phyloP scores from a whole-genome alignment of 2,329 filamentous ascomycete genomes.

The Monilinia fructigena region DNA sequence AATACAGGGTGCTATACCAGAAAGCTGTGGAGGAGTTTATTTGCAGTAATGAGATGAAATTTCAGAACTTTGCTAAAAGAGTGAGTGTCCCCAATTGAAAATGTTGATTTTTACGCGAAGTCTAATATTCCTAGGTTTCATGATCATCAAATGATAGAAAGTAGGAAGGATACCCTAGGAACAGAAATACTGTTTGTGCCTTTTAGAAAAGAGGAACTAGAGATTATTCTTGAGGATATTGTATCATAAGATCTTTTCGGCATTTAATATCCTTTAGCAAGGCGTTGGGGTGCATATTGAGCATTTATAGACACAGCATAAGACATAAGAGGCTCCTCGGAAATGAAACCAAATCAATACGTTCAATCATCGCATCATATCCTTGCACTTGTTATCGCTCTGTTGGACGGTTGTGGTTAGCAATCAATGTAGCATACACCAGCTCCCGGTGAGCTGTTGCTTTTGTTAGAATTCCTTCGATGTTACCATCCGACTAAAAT shows the following conservation, averaged over 20 bases:
- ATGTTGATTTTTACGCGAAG: slow-evolving; percentile 32
- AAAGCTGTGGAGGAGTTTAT: slow-evolving; percentile 97
- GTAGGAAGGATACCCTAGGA: slow-evolving; percentile 78
- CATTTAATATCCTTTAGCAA: slow-evolving; percentile 24
- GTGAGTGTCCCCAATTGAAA: slow-evolving; percentile 47
- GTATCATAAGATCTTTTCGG: slow-evolving; percentile 14
- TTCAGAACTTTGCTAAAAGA: slow-evolving; percentile 94
- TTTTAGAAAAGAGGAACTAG: slow-evolving; percentile 83
- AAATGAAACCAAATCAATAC: background rate
- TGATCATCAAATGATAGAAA: slow-evolving; percentile 96
- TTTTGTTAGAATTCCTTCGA: too few relatives aligned
- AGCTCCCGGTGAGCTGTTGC: background rate
- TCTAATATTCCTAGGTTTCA: slow-evolving; percentile 63
- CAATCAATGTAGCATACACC: background rate
- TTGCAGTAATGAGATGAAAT: slow-evolving; percentile 92
- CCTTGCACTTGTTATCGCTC: background rate
- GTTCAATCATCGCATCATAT: background rate
- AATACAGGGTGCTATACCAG: slow-evolving; percentile 89
- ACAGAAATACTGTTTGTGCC: slow-evolving; percentile 84
- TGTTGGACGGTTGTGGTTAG: background rate
- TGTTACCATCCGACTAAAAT: too few relatives aligned
- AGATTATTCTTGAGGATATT: slow-evolving; percentile 80
- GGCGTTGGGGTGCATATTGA: slow-evolving; percentile 20
- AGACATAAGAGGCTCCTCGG: background rate
- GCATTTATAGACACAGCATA: slow-evolving; percentile 1